Percentiles rank a stretch among this genome's conserved stretches.
Conservation (phyloP, 1,139 yeast genomes). For the Groenewaldozyma sp. region DNA sequence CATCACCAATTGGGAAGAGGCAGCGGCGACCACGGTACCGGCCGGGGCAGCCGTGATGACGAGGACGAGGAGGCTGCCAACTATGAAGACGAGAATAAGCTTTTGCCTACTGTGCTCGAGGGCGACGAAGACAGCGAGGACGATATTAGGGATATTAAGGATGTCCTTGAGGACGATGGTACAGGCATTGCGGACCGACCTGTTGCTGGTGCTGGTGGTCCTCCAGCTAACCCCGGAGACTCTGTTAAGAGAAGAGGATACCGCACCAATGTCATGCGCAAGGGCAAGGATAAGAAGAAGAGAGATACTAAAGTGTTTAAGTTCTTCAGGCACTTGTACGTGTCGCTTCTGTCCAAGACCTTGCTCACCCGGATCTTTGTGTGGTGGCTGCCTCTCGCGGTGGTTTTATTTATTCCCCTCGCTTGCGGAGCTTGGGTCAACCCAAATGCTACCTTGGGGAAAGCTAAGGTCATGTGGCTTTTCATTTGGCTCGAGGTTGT, state of each 20-base stretch:
- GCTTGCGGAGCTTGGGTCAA: slow-evolving; percentile 34
- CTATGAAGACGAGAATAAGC: slow-evolving; percentile 4
- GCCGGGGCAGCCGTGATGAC: not conserved
- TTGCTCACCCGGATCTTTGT: slow-evolving; percentile 29
- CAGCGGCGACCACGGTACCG: no score
- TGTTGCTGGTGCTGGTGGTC: slow-evolving; percentile 1
- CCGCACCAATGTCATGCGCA: slow-evolving; percentile 12
- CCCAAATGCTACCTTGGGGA: slow-evolving; percentile 26
- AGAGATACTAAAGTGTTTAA: slow-evolving; percentile 13
- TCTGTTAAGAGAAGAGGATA: slow-evolving; percentile 9
- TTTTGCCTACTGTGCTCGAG: slow-evolving; percentile 6
- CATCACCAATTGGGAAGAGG: no score
- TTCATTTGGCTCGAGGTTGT: slow-evolving; percentile 36
- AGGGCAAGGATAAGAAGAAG: slow-evolving; percentile 13
- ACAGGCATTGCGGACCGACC: slow-evolving; percentile 6
- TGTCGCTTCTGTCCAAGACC: slow-evolving; percentile 22
- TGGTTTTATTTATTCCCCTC: slow-evolving; percentile 31
- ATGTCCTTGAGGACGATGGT: slow-evolving; percentile 15
- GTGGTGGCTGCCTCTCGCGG: slow-evolving; percentile 34
- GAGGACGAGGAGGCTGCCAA: slow-evolving; percentile 1
- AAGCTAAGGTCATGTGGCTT: slow-evolving; percentile 32
- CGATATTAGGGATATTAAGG: slow-evolving; percentile 25
- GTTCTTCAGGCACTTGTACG: slow-evolving; percentile 21
- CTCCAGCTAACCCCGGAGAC: not conserved
- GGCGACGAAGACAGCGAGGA: slow-evolving; percentile 15